phyloP scores from a whole-genome alignment of 495 filamentous ascomycete genomes.

The Tuber indicum region DNA sequence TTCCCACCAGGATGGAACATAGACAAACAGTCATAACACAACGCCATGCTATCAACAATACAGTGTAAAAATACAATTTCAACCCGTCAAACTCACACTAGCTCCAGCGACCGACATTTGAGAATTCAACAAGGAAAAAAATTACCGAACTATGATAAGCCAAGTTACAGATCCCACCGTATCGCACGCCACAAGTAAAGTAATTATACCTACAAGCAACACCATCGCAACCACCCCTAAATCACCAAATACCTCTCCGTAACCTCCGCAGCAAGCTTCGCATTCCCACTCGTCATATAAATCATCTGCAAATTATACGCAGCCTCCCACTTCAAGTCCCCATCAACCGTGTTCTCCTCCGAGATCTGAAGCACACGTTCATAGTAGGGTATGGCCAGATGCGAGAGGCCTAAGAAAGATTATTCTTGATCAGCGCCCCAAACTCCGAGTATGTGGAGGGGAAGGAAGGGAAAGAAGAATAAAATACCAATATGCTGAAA shows the following conservation, averaged over 20 bases:
- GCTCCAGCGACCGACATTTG: background rate
- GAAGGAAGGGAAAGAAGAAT: background rate
- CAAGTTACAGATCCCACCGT: background rate
- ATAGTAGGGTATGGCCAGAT: constrained; percentile 74
- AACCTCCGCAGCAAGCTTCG: constrained; percentile 51
- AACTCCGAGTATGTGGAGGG: background rate
- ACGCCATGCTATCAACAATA: background rate
- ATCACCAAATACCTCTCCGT: constrained; percentile 52
- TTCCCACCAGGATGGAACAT: too few species aligned
- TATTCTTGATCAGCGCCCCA: background rate
- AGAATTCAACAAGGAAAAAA: background rate
- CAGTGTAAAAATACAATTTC: background rate
- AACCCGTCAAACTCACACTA: background rate
- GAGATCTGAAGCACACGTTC: constrained; percentile 47
- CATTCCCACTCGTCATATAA: constrained; percentile 58
- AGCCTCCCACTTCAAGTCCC: constrained; percentile 66
- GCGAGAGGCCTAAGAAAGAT: constrained; percentile 50
- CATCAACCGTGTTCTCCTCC: constrained; percentile 42
- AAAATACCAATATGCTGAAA: constrained; percentile 65
- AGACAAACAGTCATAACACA: background rate
- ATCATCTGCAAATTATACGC: constrained; percentile 68
- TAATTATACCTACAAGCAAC: background rate
- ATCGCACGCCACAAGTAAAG: background rate
- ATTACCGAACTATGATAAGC: background rate
- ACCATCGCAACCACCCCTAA: constrained; percentile 8